A percentile compares a stretch with the other conserved stretches of the same genome.
phyloP scores from a whole-genome alignment of 768 basidiomycete genomes.

The Hygrophoropsis aurantiaca region DNA sequence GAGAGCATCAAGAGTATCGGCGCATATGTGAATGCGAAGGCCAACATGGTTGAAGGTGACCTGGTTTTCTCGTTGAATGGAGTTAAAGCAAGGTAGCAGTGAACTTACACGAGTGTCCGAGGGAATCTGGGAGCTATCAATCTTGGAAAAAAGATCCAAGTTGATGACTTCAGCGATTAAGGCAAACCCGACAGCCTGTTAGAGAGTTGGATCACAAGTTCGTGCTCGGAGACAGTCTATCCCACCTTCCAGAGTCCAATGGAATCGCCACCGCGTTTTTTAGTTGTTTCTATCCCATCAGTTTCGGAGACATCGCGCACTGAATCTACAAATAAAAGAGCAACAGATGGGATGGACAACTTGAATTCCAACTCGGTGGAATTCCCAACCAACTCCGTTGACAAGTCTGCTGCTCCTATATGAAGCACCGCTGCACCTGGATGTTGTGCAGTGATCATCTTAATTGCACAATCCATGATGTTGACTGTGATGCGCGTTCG shows the following conservation, averaged over 20 bases:
- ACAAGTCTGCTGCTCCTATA: conserved; percentile 63
- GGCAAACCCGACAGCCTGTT: conserved; percentile 66
- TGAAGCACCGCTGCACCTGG: conserved; percentile 68
- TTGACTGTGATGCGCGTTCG: conserved; percentile 69
- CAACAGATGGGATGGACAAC: conserved; percentile 46
- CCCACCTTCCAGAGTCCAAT: conserved; percentile 68
- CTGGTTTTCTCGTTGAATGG: conserved; percentile 33
- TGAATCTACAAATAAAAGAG: conserved; percentile 57
- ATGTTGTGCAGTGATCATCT: conserved; percentile 53
- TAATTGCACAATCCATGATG: conserved; percentile 66
- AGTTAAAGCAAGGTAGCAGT: neutral
- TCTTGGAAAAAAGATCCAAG: conserved; percentile 43
- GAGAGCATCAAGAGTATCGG: conserved; percentile 69
- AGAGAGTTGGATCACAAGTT: too few species aligned
- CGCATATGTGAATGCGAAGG: conserved; percentile 69
- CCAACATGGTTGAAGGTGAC: conserved; percentile 51
- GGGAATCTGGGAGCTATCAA: conserved; percentile 23
- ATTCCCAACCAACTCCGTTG: conserved; percentile 72
- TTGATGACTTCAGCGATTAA: conserved; percentile 59
- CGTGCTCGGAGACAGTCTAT: too few species aligned
- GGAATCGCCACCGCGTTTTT: conserved; percentile 30
- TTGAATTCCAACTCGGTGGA: conserved; percentile 55
- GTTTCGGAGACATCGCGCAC: conserved; percentile 31
- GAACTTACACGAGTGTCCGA: conserved; percentile 40
- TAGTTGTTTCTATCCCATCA: conserved; percentile 14